These are phyloP conservation scores for Lizonia empirigonia DNA, from an alignment of 2,329 filamentous ascomycete species.

Conservation along the genomic window DNA sequence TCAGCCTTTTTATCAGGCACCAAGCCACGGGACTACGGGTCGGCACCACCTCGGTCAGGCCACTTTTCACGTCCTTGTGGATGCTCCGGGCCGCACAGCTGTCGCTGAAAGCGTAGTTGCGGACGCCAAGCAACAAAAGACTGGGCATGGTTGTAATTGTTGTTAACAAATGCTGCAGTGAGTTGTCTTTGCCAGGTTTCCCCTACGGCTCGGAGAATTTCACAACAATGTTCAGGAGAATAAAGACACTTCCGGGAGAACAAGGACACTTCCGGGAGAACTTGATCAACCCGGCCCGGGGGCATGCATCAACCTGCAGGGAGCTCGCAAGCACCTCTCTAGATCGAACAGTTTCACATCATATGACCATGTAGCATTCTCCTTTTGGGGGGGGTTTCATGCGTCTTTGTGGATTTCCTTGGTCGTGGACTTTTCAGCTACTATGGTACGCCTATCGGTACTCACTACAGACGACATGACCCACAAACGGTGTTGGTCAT, in stretches of 20 bases:
- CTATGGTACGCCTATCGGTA: slow-evolving; percentile 11
- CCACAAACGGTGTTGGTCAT: slow-evolving; percentile 22
- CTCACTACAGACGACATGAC: slow-evolving; percentile 8
- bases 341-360: slow-evolving; percentile 7
- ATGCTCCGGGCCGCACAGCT: slow-evolving; percentile 26
- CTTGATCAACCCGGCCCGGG: background rate
- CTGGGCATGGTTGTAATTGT: background rate
- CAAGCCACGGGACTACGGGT: background rate
- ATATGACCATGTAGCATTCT: slow-evolving; percentile 1
- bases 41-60: slow-evolving; percentile 5
- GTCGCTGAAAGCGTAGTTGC: slow-evolving; percentile 22
- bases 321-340: slow-evolving; percentile 3
- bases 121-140: slow-evolving; percentile 14
- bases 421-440: background rate
- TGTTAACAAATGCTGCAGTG: slow-evolving; percentile 5
- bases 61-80: slow-evolving; percentile 15
- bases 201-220: slow-evolving; percentile 13
- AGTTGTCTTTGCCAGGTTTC: background rate
- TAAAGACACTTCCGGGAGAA: slow-evolving; percentile 3
- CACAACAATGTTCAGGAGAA: slow-evolving; percentile 16
- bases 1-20: slow-evolving; percentile 13
- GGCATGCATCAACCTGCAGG: slow-evolving; percentile 10
- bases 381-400: background rate
- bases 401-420: background rate
- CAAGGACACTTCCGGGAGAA: slow-evolving; percentile 2